These are phyloP conservation scores for Umbelopsis sp. DNA, from an alignment of 192 early-diverging fungal species.

Conservation along the genomic window DNA sequence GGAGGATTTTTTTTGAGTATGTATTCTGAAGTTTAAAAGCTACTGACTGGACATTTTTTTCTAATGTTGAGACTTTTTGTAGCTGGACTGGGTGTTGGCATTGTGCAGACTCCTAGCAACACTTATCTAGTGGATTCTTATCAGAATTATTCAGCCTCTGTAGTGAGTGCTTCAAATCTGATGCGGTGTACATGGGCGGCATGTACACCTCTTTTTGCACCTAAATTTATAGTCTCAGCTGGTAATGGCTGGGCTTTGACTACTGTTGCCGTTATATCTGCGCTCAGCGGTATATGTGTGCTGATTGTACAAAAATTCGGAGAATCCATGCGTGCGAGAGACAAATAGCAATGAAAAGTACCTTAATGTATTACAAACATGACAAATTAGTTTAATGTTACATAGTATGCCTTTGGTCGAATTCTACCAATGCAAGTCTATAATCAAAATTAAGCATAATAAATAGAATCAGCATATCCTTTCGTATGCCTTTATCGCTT, in stretches of 20 bases:
- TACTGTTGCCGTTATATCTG: conserved; percentile 17
- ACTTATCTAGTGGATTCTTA: conserved; percentile 41
- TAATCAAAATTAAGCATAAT: neutral
- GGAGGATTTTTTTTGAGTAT: conserved; percentile 37
- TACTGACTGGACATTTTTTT: neutral
- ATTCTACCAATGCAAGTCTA: neutral
- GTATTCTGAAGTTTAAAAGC: neutral
- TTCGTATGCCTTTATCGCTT: conserved; percentile 24
- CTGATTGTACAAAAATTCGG: conserved; percentile 23
- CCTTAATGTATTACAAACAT: neutral
- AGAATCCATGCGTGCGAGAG: neutral
- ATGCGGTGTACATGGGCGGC: conserved; percentile 37
- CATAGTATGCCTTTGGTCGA: too few species aligned
- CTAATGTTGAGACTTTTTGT: neutral
- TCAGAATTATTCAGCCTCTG: conserved; percentile 27
- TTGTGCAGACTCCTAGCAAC: conserved; percentile 41
- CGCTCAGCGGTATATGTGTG: conserved; percentile 27
- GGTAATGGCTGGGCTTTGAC: conserved; percentile 39
- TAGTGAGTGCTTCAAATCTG: conserved; percentile 34
- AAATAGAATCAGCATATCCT: neutral
- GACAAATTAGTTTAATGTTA: too few species aligned
- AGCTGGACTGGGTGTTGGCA: conserved; percentile 41
- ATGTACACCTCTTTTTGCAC: conserved; percentile 35
- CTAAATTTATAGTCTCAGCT: conserved; percentile 16
- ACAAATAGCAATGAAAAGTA: neutral